Conservation (phyloP, 2,329 filamentous ascomycete genomes). For the Amylocarpus encephaloides region DNA sequence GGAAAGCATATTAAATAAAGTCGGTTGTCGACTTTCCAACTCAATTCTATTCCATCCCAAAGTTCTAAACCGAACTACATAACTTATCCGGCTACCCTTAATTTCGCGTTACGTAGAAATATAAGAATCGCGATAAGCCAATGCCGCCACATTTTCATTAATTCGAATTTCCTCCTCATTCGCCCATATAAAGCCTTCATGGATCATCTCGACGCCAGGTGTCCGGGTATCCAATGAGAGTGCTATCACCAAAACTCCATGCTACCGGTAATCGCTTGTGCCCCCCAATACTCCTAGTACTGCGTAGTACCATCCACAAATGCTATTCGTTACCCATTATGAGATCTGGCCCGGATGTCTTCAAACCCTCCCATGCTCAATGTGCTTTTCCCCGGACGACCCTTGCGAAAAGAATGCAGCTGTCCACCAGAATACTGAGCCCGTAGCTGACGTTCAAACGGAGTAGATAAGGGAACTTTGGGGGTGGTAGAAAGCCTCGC, state of each 20-base stretch:
- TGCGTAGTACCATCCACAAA: constrained; percentile 5
- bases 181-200: constrained; percentile 14
- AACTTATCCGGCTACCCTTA: constrained; percentile 2
- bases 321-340: constrained; percentile 19
- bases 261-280: constrained; percentile 5
- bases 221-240: constrained; percentile 19
- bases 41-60: neutral
- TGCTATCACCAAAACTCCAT: constrained; percentile 14
- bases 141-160: constrained; percentile 1
- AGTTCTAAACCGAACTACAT: neutral
- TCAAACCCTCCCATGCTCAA: constrained; percentile 24
- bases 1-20: neutral
- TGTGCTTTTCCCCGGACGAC: constrained; percentile 15
- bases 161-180: constrained; percentile 12
- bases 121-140: constrained; percentile 4
- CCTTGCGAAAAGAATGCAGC: constrained; percentile 15
- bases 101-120: constrained; percentile 7
- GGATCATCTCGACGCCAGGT: constrained; percentile 7
- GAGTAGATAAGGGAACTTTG: constrained; percentile 37
- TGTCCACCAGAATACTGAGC: constrained; percentile 26
- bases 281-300: constrained; percentile 2
- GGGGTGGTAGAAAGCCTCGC: constrained; percentile 39
- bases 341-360: constrained; percentile 21
- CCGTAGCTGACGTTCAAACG: constrained; percentile 36
- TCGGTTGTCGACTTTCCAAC: neutral